A percentile compares a stretch with the other conserved stretches of the same genome.
Conservation (phyloP, 495 filamentous ascomycete species). For the Tuber brumale region DNA sequence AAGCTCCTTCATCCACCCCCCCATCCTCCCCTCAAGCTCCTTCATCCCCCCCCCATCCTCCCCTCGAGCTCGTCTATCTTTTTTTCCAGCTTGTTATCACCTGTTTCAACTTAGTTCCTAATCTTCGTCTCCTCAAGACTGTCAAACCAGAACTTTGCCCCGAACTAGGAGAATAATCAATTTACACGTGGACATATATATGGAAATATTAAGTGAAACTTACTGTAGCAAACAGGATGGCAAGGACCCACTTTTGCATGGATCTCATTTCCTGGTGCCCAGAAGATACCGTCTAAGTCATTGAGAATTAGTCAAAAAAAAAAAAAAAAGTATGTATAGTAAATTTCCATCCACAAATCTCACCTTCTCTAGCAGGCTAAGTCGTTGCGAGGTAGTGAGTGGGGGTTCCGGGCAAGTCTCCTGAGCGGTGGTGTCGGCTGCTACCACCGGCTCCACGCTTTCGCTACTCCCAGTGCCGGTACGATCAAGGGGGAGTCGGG, state of each 20-base stretch:
- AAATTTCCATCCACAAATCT: not conserved
- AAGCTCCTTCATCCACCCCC: not conserved
- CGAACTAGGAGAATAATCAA: not conserved
- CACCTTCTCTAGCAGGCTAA: not conserved
- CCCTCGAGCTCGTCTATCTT: not conserved
- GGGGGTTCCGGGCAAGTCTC: not conserved
- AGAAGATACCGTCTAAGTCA: not conserved
- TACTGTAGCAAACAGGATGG: not conserved
- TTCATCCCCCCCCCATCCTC: not conserved
- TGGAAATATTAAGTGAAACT: not conserved
- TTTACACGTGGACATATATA: not conserved
- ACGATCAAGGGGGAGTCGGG: not conserved
- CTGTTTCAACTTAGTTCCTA: not conserved
- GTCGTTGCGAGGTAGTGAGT: not conserved
- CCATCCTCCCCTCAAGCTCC: too few relatives aligned
- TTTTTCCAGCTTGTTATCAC: not conserved
- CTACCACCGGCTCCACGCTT: not conserved
- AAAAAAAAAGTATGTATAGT: not conserved
- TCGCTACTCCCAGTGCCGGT: not conserved
- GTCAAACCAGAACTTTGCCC: not conserved
- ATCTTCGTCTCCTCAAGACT: not conserved
- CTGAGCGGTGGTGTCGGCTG: not conserved
- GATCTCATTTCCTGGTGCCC: not conserved
- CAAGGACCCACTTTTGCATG: not conserved
- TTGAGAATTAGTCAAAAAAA: not conserved